phyloP scores from a whole-genome alignment of 257 asterid genomes.

The Galeopsis tetrahit region DNA sequence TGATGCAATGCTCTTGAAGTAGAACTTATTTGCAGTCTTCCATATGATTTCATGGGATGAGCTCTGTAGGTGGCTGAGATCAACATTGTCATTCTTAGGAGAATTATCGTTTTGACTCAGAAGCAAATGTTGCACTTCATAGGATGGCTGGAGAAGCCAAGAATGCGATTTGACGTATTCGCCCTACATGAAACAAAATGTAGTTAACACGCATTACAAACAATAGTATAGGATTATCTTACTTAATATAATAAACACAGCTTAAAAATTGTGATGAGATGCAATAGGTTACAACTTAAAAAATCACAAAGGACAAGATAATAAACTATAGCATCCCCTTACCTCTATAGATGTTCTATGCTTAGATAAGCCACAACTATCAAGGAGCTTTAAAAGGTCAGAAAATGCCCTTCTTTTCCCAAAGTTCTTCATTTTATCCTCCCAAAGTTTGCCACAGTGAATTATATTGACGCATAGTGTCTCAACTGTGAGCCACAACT shows the following conservation, averaged over 20 bases:
- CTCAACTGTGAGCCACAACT: conserved; percentile 55
- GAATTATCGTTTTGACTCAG: conserved; percentile 40
- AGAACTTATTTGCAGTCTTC: conserved; percentile 69
- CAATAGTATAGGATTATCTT: neutral
- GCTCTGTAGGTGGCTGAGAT: conserved; percentile 36
- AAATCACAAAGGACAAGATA: neutral
- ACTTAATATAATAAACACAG: neutral
- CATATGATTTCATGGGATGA: conserved; percentile 53
- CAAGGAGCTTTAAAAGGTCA: conserved; percentile 73
- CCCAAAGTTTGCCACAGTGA: conserved; percentile 72
- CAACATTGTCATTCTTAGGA: conserved; percentile 35
- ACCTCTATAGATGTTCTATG: conserved; percentile 70
- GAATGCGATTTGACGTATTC: conserved; percentile 45
- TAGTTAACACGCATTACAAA: conserved; percentile 13
- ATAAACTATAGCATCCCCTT: conserved; percentile 22
- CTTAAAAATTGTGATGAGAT: neutral
- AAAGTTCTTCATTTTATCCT: conserved; percentile 60
- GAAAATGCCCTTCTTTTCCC: conserved; percentile 74
- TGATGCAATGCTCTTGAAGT: conserved; percentile 86
- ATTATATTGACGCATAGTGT: conserved; percentile 48
- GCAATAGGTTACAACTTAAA: conserved; percentile 19
- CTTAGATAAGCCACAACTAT: conserved; percentile 74
- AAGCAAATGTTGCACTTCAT: conserved; percentile 75
- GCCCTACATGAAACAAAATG: conserved; percentile 42
- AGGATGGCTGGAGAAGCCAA: conserved; percentile 92